Percentiles rank a stretch among this genome's conserved stretches.
Conservation (phyloP, 768 basidiomycete species). For the Agrocybe chaxingu region DNA sequence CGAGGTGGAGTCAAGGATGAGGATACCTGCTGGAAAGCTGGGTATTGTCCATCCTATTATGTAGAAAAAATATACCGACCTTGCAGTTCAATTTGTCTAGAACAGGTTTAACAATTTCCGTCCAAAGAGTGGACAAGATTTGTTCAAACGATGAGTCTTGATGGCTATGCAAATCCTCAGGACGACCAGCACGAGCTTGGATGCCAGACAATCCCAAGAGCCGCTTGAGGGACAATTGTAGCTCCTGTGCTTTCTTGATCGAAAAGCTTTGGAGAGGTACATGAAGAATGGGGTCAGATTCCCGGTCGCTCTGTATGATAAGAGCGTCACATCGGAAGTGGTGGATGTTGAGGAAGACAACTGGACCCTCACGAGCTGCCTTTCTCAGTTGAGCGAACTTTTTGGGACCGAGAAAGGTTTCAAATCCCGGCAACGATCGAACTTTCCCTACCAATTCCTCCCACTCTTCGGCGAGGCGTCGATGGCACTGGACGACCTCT, state of each 20-base stretch:
- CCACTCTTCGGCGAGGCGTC: conserved; percentile 12
- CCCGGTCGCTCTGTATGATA: conserved; percentile 1
- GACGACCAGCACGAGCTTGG: too few species aligned
- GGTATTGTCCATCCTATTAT: not conserved
- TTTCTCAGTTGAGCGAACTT: conserved; percentile 7
- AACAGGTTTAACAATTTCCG: too few species aligned
- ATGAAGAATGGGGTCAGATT: too few species aligned
- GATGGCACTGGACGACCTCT: conserved; percentile 4
- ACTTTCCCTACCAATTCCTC: conserved; percentile 9
- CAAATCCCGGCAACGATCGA: conserved; percentile 10
- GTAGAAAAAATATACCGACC: not conserved
- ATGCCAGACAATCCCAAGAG: too few species aligned
- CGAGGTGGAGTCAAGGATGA: conserved; percentile 3
- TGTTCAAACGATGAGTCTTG: too few species aligned
- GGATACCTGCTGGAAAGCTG: not conserved
- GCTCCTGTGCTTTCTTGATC: not conserved
- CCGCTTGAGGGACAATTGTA: not conserved
- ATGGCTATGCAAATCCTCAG: too few species aligned
- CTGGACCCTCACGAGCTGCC: conserved; percentile 13
- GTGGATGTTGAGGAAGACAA: conserved; percentile 17
- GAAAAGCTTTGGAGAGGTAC: too few species aligned
- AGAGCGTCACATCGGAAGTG: conserved; percentile 15
- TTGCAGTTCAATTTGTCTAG: not conserved
- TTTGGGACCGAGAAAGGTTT: conserved; percentile 14
- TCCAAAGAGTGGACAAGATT: too few species aligned